Conservation (phyloP, 1,284 basidiomycete genomes). For the Phenoliferia sp. region DNA sequence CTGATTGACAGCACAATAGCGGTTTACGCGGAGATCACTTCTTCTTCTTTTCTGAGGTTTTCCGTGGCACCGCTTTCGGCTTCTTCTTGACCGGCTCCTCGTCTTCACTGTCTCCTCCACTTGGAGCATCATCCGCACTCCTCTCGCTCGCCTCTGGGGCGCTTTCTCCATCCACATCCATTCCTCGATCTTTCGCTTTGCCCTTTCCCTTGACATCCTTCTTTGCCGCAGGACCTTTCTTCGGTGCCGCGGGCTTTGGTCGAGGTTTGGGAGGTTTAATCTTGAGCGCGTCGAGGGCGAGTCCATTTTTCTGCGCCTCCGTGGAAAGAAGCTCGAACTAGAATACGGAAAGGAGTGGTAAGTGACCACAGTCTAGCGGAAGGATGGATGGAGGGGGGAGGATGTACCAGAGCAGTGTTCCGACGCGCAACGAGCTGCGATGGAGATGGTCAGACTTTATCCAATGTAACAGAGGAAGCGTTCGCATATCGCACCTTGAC, state of each 20-base stretch:
- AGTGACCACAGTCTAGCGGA: too few species aligned
- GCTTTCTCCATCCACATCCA: neutral
- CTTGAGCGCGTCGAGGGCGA: constrained; percentile 22
- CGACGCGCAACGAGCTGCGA: constrained; percentile 20
- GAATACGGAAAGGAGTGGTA: neutral
- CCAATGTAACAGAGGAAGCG: neutral
- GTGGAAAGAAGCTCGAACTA: constrained; percentile 25
- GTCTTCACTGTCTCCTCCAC: neutral
- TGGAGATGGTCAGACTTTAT: neutral
- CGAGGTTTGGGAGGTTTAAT: neutral
- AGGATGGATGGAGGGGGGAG: too few species aligned
- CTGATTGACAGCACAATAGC: too few species aligned
- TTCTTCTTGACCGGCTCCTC: constrained; percentile 1
- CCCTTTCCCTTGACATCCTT: neutral
- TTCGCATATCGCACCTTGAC: constrained; percentile 18
- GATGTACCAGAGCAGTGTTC: constrained; percentile 21
- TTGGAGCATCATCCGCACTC: neutral
- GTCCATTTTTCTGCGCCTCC: constrained; percentile 15
- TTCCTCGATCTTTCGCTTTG: neutral
- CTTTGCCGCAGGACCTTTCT: neutral
- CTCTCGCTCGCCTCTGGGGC: neutral
- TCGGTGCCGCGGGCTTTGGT: neutral
- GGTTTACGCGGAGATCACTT: neutral
- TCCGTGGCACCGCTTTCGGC: neutral
- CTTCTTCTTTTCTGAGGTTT: neutral